Conservation (phyloP, 805 yeast species). For the Candida mattraensis region DNA sequence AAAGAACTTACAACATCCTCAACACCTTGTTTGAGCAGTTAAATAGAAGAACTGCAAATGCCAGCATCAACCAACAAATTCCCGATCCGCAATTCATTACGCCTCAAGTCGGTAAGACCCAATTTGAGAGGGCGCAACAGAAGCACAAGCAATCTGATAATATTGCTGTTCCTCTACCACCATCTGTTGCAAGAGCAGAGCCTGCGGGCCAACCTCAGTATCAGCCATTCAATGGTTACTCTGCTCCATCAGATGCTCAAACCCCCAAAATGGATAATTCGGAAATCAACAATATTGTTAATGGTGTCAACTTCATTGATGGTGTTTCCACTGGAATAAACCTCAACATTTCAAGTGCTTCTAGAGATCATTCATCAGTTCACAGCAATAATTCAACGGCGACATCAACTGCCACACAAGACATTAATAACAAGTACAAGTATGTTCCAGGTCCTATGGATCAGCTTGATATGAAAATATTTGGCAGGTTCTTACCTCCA, state of each 20-base stretch:
- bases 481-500: constrained; percentile 82
- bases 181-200: constrained; percentile 4
- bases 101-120: constrained; percentile 29
- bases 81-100: constrained; percentile 25
- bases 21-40: constrained; percentile 78
- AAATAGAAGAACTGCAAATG: constrained; percentile 66
- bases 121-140: constrained; percentile 20
- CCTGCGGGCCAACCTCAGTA: constrained; percentile 5
- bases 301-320: constrained; percentile 36
- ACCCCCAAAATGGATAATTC: constrained; percentile 20
- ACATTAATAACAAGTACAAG: constrained; percentile 21
- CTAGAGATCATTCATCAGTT: background rate
- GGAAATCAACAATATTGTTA: constrained; percentile 23
- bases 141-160: constrained; percentile 9
- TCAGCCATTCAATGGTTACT: constrained; percentile 14
- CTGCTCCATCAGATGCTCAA: constrained; percentile 2
- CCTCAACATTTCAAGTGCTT: constrained; percentile 23
- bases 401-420: constrained; percentile 6
- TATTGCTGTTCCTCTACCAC: constrained; percentile 15
- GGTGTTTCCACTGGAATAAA: constrained; percentile 36
- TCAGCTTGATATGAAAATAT: constrained; percentile 77
- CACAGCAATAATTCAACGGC: background rate
- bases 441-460: constrained; percentile 85
- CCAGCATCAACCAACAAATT: constrained; percentile 25
- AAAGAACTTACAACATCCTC: constrained; percentile 74